phyloP scores from a whole-genome alignment of 345 rosid species.

The Sonneratia caseolaris region DNA sequence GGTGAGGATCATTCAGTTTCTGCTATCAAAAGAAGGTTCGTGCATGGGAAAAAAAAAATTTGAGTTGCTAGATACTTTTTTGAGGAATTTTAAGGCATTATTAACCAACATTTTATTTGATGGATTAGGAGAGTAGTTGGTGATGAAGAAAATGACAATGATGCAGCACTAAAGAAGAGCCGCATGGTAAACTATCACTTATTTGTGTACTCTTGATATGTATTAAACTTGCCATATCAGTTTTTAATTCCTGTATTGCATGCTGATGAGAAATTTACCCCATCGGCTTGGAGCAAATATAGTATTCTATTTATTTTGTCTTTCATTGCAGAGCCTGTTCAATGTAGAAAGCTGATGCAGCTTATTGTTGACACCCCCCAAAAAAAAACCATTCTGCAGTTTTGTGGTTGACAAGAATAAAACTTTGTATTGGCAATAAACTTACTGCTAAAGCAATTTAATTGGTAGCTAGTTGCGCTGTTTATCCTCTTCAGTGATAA shows the following conservation, averaged over 20 bases:
- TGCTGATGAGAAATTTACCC: not conserved
- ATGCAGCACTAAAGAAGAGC: slow-evolving; percentile 23
- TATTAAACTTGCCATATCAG: not conserved
- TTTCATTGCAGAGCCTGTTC: not conserved
- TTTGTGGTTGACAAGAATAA: not conserved
- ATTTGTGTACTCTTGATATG: not conserved
- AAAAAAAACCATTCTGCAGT: not conserved
- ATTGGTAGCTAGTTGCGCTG: not conserved
- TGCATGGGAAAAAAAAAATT: not conserved
- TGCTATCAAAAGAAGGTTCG: slow-evolving; percentile 27
- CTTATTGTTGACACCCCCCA: not conserved
- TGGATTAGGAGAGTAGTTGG: slow-evolving; percentile 27
- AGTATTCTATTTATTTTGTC: not conserved
- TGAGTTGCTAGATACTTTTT: no score
- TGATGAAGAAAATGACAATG: slow-evolving; percentile 22
- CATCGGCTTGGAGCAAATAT: not conserved
- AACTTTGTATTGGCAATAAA: not conserved
- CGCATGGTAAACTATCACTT: slow-evolving; percentile 17
- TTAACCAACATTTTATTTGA: not conserved
- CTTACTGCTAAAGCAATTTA: not conserved
- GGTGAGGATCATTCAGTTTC: slow-evolving; percentile 29
- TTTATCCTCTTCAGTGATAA: not conserved
- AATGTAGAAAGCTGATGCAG: not conserved
- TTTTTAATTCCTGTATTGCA: not conserved
- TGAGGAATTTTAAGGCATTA: no score